phyloP scores from a whole-genome alignment of 257 asterid species.

The Lycium ferocissimum region DNA sequence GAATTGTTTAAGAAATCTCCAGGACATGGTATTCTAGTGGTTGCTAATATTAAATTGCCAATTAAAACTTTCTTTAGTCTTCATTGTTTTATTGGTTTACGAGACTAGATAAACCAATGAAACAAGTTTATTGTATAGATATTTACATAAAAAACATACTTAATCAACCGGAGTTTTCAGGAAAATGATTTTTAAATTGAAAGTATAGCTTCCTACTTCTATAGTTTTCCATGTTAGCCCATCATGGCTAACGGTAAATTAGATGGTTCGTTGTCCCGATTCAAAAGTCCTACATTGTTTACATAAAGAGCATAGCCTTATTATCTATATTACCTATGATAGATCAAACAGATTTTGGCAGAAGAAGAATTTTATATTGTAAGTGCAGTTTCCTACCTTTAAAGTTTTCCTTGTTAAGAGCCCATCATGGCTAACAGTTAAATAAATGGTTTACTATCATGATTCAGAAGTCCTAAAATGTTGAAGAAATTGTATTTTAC shows the following conservation, averaged over 20 bases:
- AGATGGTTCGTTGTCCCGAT: too few relatives aligned
- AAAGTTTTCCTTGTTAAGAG: background rate
- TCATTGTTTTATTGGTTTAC: background rate
- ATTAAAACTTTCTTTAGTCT: background rate
- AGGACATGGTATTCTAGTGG: background rate
- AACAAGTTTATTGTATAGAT: background rate
- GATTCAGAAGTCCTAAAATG: background rate
- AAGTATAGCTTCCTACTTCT: too few relatives aligned
- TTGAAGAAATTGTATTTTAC: background rate
- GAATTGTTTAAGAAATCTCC: background rate
- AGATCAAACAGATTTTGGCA: slow-evolving; percentile 1
- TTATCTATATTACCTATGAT: background rate
- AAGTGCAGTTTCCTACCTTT: background rate
- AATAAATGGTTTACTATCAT: background rate
- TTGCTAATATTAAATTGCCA: background rate
- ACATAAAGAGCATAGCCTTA: slow-evolving; percentile 3
- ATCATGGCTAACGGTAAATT: too few relatives aligned
- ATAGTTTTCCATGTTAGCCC: too few relatives aligned
- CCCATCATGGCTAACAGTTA: background rate
- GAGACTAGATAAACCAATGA: background rate
- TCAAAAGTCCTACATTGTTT: too few relatives aligned
- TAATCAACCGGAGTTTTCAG: too few relatives aligned
- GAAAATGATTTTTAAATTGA: too few relatives aligned
- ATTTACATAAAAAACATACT: too few relatives aligned
- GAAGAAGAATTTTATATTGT: background rate